Base-by-base conservation (phyloP, 495 filamentous ascomycete genomes). In the Clohesyomyces aquaticus region DNA sequence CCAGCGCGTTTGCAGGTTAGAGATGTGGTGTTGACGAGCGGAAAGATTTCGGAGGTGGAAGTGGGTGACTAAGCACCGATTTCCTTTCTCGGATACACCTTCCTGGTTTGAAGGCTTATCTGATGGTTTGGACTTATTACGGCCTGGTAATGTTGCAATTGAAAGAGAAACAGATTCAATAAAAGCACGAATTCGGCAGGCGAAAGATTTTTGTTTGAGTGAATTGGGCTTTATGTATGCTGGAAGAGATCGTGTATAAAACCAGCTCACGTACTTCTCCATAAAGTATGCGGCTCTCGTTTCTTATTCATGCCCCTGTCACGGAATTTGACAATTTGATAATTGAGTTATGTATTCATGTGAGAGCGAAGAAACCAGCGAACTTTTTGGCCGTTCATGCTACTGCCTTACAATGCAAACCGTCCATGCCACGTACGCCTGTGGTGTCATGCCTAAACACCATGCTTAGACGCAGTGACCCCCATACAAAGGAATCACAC, bases 401-500 rank as follows among this genome's bases (percentile, higher is more conserved):
- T 54, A 19, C 32, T 49, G 41, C 59, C 46, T 8, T 26, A 8
- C 16, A 14, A 54, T 54, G 49, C 49, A 61, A 10, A n/a, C 18
- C 41, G 23, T 43, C 51, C 60, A 63, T 63, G 60, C 32, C 26
- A 22, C 38, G 16, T 19, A 52, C 9, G 11, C 48, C 32, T 14
- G 32, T 6, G 32, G 32, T 38, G 32, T 14, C 32, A 6, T 19
- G 25, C 50, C 51, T 41, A 56, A 64, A 65, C 62, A 65, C 62
- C 62, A 46, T 65, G 55, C 53, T 65, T 54, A n/a, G 45, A 65
- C 62, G 60, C 60, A 60, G 14, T n/a, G 12, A 47, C 35, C 19
- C 1, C 41, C n/a, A 25, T 22, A 11, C 1, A 59, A 28, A 26
- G 22, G 2, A 25, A 46, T 29, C 53, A 16, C 14, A 26, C 29